Evolutionary conservation across 2,329 filamentous ascomycete species (phyloP), one percentile per base, ranked within the genome.

Genomic region (Phialemoniopsis sp.): DNA sequence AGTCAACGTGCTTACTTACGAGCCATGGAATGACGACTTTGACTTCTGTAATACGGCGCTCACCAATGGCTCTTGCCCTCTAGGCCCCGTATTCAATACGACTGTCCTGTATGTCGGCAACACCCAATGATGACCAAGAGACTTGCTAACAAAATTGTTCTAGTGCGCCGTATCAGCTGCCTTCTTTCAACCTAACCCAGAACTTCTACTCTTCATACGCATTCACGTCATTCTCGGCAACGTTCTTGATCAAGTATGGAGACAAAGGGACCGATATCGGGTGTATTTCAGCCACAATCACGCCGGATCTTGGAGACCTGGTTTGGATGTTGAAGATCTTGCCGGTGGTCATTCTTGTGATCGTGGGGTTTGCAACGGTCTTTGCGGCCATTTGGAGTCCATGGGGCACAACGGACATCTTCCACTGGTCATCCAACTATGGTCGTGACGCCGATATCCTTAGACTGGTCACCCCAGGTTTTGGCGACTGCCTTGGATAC

Each of bases 351-450:
- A 78, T 96, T 17, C 72, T 98, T 26, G 66, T 91, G 3, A 71
- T 91, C 31, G 87, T 94, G 34, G 93, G 82, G 3, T 62, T 89
- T 42, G 89, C 90, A 13, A 95, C 91, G 7, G 70, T 90, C 29
- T 81, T 89, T 48, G 89, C 93, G 3, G 87, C 82, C 36, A 87
- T 94, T 29, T 91, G 82, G 57, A 96, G 90, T 55, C 93, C 93
- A 0, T 98, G 93, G 91, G 93, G 93, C 15, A 87, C 89, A 2
- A 80, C 80, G 8, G 87, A 98, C 57, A 74, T 91, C 15, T 97
- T 97, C 59, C 83, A 87, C 49, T 98, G 91, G 89, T 89, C 89
- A n/a, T 94, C 89, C 56, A 98, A 98, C 58, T 97, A 95, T 58
- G 93, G 93, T 29, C 82, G 91, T 50, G 93, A 98, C 52, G 87